Conservation (phyloP, 2,329 filamentous ascomycete genomes). For the Talaromyces piceae region DNA sequence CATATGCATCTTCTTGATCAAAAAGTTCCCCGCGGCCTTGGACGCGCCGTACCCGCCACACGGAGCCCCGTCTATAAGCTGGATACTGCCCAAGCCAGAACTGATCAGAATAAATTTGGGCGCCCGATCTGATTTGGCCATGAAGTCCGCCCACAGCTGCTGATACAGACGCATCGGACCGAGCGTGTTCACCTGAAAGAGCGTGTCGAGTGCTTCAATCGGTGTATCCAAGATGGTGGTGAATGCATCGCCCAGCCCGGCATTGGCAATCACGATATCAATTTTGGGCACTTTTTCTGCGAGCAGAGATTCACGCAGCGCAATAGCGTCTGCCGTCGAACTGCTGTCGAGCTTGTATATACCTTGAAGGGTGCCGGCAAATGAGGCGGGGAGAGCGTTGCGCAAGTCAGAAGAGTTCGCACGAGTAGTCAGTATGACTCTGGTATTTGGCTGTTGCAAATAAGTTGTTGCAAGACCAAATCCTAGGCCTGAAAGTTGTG, state of each 20-base stretch:
- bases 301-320: conserved; percentile 1
- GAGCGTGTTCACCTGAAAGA: conserved; percentile 6
- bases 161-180: conserved; percentile 9
- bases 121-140: not conserved
- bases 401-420: not conserved
- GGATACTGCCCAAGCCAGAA: not conserved
- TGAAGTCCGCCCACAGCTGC: conserved; percentile 3
- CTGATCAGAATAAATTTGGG: conserved; percentile 5
- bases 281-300: conserved; percentile 1
- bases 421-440: conserved; percentile 9
- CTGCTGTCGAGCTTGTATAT: conserved; percentile 10
- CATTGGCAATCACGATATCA: conserved; percentile 10
- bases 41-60: conserved; percentile 8
- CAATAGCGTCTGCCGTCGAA: conserved; percentile 5
- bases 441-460: conserved; percentile 8
- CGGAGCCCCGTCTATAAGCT: not conserved
- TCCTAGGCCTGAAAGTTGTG: not conserved
- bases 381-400: not conserved
- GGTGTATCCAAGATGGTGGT: not conserved
- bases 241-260: conserved; percentile 6
- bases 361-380: conserved; percentile 2
- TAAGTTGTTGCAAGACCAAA: conserved; percentile 8
- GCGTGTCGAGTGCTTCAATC: not conserved
- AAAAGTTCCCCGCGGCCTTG: conserved; percentile 7
- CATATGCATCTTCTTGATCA: conserved; percentile 9